Evolutionary conservation across 2,329 filamentous ascomycete genomes (phyloP).

Genomic region (Exophiala aquamarina): DNA sequence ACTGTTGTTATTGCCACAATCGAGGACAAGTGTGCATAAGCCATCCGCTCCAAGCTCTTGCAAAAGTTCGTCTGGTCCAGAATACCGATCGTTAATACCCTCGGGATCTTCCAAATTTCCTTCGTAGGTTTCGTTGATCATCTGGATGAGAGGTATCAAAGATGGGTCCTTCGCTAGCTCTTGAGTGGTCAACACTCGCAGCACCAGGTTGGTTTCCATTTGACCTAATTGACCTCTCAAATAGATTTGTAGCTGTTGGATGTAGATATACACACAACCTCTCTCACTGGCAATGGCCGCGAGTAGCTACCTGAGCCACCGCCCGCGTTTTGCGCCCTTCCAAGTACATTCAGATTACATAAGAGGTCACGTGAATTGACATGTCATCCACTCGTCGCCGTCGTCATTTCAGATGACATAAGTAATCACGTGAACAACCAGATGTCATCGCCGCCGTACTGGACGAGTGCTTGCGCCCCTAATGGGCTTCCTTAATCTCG

Average conservation of each 20-base stretch:
- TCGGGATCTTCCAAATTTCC: neutral
- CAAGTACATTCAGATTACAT: neutral
- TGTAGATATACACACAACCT: neutral
- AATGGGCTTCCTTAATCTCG: no score
- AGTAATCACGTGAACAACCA: no score
- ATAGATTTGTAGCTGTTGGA: neutral
- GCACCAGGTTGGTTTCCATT: neutral
- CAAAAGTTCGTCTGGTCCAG: neutral
- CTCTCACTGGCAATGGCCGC: neutral
- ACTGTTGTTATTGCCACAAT: neutral
- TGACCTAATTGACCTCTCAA: neutral
- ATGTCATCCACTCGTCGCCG: neutral
- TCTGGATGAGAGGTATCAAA: neutral
- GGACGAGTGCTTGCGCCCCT: no score
- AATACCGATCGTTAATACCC: neutral
- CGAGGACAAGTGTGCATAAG: neutral
- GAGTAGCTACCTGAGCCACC: neutral
- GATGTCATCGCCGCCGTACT: no score
- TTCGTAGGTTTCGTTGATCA: conserved; percentile 3
- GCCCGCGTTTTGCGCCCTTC: no score
- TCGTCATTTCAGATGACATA: no score
- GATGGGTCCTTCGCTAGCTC: neutral
- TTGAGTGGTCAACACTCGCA: conserved; percentile 1
- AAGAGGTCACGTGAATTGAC: neutral
- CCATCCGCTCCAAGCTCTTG: neutral